phyloP scores from a whole-genome alignment of 805 yeast species.

The Debaryomyces maramus region DNA sequence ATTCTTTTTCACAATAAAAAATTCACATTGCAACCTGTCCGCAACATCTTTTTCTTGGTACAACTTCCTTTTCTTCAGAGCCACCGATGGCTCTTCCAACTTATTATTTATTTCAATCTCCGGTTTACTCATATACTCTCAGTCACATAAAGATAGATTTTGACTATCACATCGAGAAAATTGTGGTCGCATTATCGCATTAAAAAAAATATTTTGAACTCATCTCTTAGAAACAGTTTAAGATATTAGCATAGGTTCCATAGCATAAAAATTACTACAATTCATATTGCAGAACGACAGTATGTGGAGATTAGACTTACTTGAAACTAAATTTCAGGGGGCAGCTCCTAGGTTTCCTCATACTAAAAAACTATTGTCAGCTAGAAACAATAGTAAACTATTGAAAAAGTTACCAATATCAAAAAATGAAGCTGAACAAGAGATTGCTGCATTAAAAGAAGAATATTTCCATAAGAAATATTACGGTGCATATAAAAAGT shows the following conservation, averaged over 20 bases:
- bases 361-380: slow-evolving; percentile 47
- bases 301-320: slow-evolving; percentile 55
- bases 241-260: too few relatives aligned
- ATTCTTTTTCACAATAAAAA: slow-evolving; percentile 47
- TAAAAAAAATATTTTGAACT: slow-evolving; percentile 1
- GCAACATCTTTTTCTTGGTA: slow-evolving; percentile 4
- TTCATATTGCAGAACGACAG: too few relatives aligned
- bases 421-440: slow-evolving; percentile 42
- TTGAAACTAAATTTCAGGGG: slow-evolving; percentile 50
- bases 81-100: too few relatives aligned
- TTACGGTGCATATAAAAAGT: slow-evolving; percentile 44
- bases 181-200: slow-evolving; percentile 1
- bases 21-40: slow-evolving; percentile 42
- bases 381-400: slow-evolving; percentile 45
- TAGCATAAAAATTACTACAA: too few relatives aligned
- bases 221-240: too few relatives aligned
- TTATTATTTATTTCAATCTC: too few relatives aligned
- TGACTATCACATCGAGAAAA: not conserved
- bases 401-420: slow-evolving; percentile 41
- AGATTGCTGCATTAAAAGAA: slow-evolving; percentile 45
- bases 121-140: too few relatives aligned
- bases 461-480: slow-evolving; percentile 50
- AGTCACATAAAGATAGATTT: too few relatives aligned
- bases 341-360: slow-evolving; percentile 48
- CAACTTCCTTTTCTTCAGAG: slow-evolving; percentile 5